Evolutionary conservation across 805 yeast species (phyloP), one percentile per base, ranked within the genome.

Genomic region (Candida lessepsii): DNA sequence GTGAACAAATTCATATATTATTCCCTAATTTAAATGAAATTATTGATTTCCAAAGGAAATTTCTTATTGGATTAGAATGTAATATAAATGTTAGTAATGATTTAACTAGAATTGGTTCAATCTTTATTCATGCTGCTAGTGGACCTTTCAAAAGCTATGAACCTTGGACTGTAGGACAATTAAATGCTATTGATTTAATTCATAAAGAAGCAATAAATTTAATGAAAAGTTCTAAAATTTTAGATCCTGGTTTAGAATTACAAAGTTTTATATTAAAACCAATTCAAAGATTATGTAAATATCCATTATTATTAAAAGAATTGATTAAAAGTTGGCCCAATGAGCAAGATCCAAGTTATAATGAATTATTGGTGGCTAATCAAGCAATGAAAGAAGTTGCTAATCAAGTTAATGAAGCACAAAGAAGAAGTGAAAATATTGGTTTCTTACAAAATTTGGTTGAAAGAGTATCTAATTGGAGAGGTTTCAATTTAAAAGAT

Each of bases 211-310:
- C 79, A 4, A 56, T 71, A 4, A 78, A 77, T 50, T 71, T 88
- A 39, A 64, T 57, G 34, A 73, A 73, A 44, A 71, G 80, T 15
- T 71, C 83, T 3, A 57, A 67, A 15, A 63, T 89, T 28, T 79
- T 90, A 44, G 91, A 82, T 48, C 91, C 93, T 19, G 84, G 87
- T 30, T 81, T 89, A 56, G 99, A 91, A 60, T 71, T 93, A 39
- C 98, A 86, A 57, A 81, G 91, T 37, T 86, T 86, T 61, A 71
- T 93, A 29, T 78, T 93, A 51, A 93, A 91, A 60, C 99, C 99
- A 0, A 87, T 93, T 27, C 99, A 93, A 67, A 76, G 99, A 48
- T 73, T 93, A n/a, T 87, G 96, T 71, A 87, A 90, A 59, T 93
- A 93, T 61, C 99, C 98, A 2, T 65, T 93, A 37, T 70, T 93